Percentiles rank a stretch among this genome's conserved stretches.
These are phyloP conservation scores for Capsicum chinense DNA, from an alignment of 257 asterid genomes.

Conservation along the genomic window DNA sequence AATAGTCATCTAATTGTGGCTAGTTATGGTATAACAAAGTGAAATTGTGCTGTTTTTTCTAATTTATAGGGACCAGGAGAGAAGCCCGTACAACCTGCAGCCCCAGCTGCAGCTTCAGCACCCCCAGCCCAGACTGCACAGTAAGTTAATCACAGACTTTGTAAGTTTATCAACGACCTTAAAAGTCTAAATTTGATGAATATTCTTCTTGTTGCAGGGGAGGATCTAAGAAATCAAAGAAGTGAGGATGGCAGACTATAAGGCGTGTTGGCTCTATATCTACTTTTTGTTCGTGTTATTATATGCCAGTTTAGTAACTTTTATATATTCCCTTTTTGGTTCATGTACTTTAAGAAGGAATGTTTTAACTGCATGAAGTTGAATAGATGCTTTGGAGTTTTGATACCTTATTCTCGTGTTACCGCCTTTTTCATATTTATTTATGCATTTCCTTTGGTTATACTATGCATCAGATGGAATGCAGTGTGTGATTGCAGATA, in stretches of 20 bases:
- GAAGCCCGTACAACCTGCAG: slow-evolving; percentile 49
- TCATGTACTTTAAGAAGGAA: slow-evolving; percentile 36
- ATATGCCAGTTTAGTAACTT: slow-evolving; percentile 38
- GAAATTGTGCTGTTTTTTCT: not conserved
- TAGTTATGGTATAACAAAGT: too few species aligned
- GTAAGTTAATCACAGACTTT: slow-evolving; percentile 47
- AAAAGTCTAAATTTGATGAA: not conserved
- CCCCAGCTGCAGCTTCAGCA: slow-evolving; percentile 45
- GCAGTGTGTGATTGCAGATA: not conserved
- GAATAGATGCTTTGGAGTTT: slow-evolving; percentile 38
- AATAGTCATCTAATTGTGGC: too few species aligned
- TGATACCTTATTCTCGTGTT: not conserved
- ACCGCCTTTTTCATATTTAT: not conserved
- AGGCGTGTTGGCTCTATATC: slow-evolving; percentile 19
- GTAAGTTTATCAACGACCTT: not conserved
- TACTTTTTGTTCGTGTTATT: slow-evolving; percentile 37
- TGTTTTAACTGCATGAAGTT: slow-evolving; percentile 44
- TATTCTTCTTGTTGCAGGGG: slow-evolving; percentile 49
- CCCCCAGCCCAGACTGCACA: slow-evolving; percentile 63
- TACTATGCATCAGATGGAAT: not conserved
- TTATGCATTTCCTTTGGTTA: not conserved
- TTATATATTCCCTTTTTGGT: slow-evolving; percentile 23
- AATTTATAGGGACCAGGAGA: slow-evolving; percentile 71
- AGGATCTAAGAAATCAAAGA: slow-evolving; percentile 75
- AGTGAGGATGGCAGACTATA: slow-evolving; percentile 44